Percentiles rank a stretch among this genome's conserved stretches.
Conservation (phyloP, 176 grass and related monocot genomes). For the Elaeis guineensis region DNA sequence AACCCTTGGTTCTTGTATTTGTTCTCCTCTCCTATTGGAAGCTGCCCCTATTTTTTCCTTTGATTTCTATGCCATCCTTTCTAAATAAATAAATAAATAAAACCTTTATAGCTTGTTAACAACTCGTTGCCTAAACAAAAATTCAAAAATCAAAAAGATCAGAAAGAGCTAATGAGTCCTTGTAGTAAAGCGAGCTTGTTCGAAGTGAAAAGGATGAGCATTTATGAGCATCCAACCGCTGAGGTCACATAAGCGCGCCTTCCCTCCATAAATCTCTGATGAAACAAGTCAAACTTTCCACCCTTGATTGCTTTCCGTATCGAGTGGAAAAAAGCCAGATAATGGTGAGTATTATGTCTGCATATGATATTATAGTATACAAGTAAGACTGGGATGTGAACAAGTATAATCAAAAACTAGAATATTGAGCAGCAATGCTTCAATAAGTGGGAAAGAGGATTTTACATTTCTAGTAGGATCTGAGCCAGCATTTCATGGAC, state of each 20-base stretch:
- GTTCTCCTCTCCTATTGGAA: too few species aligned
- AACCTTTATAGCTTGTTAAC: too few species aligned
- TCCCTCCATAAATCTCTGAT: conserved; percentile 43
- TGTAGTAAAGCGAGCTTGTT: too few species aligned
- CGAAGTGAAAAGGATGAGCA: too few species aligned
- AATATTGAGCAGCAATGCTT: neutral
- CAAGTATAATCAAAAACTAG: neutral
- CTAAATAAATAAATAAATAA: too few species aligned
- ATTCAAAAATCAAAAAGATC: too few species aligned
- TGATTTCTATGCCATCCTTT: too few species aligned
- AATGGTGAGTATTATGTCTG: conserved; percentile 96
- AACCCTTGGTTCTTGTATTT: too few species aligned
- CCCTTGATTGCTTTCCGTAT: conserved; percentile 54
- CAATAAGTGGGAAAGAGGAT: neutral
- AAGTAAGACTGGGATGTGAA: neutral
- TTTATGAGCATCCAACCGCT: conserved; percentile 20
- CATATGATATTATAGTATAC: neutral
- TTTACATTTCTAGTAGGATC: conserved; percentile 98
- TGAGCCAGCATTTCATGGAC: conserved; percentile 93
- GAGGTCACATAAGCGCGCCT: conserved; percentile 39
- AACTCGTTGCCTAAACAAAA: too few species aligned
- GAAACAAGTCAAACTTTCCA: conserved; percentile 57
- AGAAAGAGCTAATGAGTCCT: too few species aligned
- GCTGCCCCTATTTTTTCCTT: too few species aligned
- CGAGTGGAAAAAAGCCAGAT: conserved; percentile 62